phyloP scores from a whole-genome alignment of 805 yeast genomes.

The Starmerella bacillaris region DNA sequence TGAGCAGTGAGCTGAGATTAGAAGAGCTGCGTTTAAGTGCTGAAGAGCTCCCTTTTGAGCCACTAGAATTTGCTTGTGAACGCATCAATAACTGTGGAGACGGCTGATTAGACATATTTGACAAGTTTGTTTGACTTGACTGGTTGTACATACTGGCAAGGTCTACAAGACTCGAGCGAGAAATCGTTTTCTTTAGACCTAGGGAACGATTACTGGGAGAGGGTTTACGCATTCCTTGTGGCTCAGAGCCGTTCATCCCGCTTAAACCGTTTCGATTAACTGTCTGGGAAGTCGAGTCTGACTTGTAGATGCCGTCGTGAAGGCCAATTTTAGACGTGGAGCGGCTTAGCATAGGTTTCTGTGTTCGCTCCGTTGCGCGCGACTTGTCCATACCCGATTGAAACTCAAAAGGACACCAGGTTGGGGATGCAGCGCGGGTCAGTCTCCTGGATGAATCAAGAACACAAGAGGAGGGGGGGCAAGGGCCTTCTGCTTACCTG shows the following conservation, averaged over 20 bases:
- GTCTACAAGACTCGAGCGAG: conserved; percentile 6
- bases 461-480: conserved; percentile 1
- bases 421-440: neutral
- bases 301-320: neutral
- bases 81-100: too few relatives aligned
- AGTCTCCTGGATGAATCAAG: neutral
- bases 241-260: neutral
- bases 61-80: too few relatives aligned
- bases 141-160: conserved; percentile 1
- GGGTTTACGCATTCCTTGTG: neutral
- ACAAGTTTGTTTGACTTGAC: too few relatives aligned
- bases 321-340: neutral
- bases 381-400: neutral
- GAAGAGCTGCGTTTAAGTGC: too few relatives aligned
- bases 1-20: too few relatives aligned
- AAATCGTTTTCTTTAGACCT: conserved; percentile 8
- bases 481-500: neutral
- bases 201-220: neutral
- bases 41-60: too few relatives aligned
- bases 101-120: too few relatives aligned
- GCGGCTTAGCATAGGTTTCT: neutral
- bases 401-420: neutral
- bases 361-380: neutral
- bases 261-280: too few relatives aligned
- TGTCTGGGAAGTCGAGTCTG: neutral